A percentile compares a stretch with the other conserved stretches of the same genome.
Evolutionary conservation across 2,329 filamentous ascomycete genomes (phyloP).

Genomic region (Hypomyces perniciosus): DNA sequence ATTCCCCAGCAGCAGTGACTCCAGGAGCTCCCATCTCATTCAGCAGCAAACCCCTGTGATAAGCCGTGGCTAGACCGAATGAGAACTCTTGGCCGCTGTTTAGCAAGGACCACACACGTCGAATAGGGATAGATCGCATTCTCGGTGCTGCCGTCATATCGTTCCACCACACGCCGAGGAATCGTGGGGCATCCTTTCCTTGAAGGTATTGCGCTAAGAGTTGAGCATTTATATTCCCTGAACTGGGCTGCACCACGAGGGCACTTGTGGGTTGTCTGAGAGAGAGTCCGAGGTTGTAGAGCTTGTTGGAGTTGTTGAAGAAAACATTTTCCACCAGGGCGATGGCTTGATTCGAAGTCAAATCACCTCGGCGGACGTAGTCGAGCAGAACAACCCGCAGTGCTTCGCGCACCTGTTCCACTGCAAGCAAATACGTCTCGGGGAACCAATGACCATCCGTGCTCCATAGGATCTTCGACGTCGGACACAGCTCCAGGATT

Average conservation of each 20-base stretch:
- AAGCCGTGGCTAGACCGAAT: conserved; percentile 58
- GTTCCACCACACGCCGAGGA: conserved; percentile 68
- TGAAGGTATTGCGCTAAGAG: conserved; percentile 33
- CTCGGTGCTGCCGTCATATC: conserved; percentile 69
- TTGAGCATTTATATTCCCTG: background rate
- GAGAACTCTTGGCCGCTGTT: conserved; percentile 37
- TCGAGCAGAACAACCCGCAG: conserved; percentile 62
- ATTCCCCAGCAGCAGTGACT: conserved; percentile 56
- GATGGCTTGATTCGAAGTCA: conserved; percentile 57
- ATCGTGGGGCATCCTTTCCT: conserved; percentile 49
- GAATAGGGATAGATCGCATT: conserved; percentile 61
- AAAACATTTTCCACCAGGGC: conserved; percentile 60
- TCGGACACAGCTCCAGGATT: conserved; percentile 68
- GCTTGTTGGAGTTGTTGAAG: conserved; percentile 69
- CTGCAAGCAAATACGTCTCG: conserved; percentile 69
- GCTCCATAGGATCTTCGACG: conserved; percentile 71
- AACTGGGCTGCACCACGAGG: background rate
- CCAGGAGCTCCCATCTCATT: conserved; percentile 54
- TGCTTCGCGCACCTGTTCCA: conserved; percentile 64
- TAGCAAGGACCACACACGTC: conserved; percentile 45
- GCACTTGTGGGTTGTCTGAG: conserved; percentile 22
- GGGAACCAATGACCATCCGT: conserved; percentile 76
- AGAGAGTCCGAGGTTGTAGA: conserved; percentile 58
- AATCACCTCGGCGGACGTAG: conserved; percentile 57
- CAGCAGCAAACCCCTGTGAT: conserved; percentile 57